Percentiles rank a stretch among this genome's conserved stretches.
Evolutionary conservation across 371 early-diverging fungal genomes (phyloP).

Genomic region (Actinomucor elegans): DNA sequence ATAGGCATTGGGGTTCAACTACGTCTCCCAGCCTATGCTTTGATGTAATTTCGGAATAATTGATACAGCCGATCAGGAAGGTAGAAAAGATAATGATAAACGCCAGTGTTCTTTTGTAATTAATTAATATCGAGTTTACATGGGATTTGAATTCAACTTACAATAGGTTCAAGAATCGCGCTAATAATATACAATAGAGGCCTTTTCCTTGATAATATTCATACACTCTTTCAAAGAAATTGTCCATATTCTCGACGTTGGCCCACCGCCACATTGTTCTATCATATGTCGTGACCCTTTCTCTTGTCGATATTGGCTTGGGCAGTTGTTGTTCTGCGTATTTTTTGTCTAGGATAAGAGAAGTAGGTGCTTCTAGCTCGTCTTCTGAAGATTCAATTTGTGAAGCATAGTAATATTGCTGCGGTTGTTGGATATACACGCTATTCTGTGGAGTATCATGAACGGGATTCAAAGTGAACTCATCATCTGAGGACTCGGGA

Average conservation of each 20-base stretch:
- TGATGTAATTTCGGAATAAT: conserved; percentile 75
- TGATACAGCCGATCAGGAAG: conserved; percentile 87
- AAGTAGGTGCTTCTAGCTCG: conserved; percentile 11
- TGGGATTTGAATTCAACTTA: too few relatives aligned
- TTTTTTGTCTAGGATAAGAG: conserved; percentile 1
- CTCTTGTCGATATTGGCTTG: conserved; percentile 27
- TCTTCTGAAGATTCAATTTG: not conserved
- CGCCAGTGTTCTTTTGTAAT: conserved; percentile 70
- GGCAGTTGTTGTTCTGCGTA: not conserved
- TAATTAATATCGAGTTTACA: too few relatives aligned
- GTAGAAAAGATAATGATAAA: conserved; percentile 88
- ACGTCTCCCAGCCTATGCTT: conserved; percentile 72
- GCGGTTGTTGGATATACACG: not conserved
- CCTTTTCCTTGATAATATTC: conserved; percentile 84
- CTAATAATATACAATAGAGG: conserved; percentile 71
- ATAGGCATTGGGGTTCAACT: conserved; percentile 73
- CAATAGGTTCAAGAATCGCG: conserved; percentile 72
- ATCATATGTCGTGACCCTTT: conserved; percentile 53
- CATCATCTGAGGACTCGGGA: conserved; percentile 11
- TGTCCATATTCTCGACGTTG: conserved; percentile 78
- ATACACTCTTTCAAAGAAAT: conserved; percentile 81
- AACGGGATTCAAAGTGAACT: conserved; percentile 18
- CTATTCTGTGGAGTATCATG: not conserved
- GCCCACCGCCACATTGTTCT: conserved; percentile 85
- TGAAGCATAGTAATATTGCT: not conserved